Evolutionary conservation across 345 rosid genomes (phyloP).

Genomic region (Salix arbutifolia): DNA sequence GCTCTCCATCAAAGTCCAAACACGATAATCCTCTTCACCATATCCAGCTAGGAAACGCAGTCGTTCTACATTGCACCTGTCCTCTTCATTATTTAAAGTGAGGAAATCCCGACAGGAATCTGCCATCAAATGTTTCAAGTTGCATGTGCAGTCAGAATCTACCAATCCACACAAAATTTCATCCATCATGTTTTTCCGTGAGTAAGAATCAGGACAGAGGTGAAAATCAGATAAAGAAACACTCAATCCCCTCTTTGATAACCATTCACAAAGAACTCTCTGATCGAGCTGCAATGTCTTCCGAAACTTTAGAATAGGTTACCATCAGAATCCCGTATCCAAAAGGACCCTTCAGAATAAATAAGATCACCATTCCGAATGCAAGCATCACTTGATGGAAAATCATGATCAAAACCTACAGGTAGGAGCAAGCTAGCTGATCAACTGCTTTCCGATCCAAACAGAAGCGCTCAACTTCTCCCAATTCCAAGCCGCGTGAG

Average conservation of each 20-base stretch:
- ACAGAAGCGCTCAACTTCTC: constrained; percentile 47
- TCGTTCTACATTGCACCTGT: constrained; percentile 8
- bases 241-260: constrained; percentile 69
- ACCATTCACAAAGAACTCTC: constrained; percentile 85
- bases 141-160: constrained; percentile 63
- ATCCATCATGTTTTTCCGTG: constrained; percentile 55
- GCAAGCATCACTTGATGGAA: constrained; percentile 37
- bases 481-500: constrained; percentile 63
- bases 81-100: constrained; percentile 40
- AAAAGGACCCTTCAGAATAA: constrained; percentile 58
- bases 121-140: constrained; percentile 67
- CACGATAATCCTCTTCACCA: constrained; percentile 34
- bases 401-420: constrained; percentile 49
- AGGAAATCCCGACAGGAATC: constrained; percentile 58
- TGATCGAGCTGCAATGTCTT: constrained; percentile 58
- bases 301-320: constrained; percentile 67
- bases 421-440: constrained; percentile 83
- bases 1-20: constrained; percentile 36
- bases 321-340: constrained; percentile 70
- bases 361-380: constrained; percentile 62
- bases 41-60: constrained; percentile 41
- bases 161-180: constrained; percentile 59
- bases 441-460: constrained; percentile 87
- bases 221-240: constrained; percentile 78
- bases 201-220: constrained; percentile 44